Conservation (phyloP, 2,329 filamentous ascomycete species). For the Rachicladosporium sp. region DNA sequence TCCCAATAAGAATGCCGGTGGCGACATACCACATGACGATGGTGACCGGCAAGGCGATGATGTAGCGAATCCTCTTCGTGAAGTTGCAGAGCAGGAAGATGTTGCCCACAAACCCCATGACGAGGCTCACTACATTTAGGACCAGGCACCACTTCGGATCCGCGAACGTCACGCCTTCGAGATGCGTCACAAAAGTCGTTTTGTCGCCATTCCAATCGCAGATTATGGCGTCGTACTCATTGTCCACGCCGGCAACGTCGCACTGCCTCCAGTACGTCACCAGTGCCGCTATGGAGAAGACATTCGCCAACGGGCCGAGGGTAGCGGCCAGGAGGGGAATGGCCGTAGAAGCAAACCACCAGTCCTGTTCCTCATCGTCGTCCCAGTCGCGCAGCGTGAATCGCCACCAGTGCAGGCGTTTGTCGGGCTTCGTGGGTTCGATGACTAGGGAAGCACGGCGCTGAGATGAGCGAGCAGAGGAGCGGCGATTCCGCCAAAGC, state of each 20-base stretch:
- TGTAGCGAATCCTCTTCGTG: slow-evolving; percentile 65
- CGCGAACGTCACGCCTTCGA: slow-evolving; percentile 41
- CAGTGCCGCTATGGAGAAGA: slow-evolving; percentile 75
- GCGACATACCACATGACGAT: slow-evolving; percentile 66
- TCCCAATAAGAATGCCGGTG: slow-evolving; percentile 50
- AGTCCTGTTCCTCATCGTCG: slow-evolving; percentile 21
- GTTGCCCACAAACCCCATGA: slow-evolving; percentile 65
- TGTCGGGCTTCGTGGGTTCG: no score
- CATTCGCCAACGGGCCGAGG: slow-evolving; percentile 72
- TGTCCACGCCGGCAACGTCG: slow-evolving; percentile 25
- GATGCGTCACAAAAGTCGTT: slow-evolving; percentile 32
- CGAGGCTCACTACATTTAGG: slow-evolving; percentile 67
- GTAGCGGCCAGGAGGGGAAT: slow-evolving; percentile 61
- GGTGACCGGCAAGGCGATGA: slow-evolving; percentile 71
- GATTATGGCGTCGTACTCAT: slow-evolving; percentile 29
- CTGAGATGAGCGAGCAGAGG: no score
- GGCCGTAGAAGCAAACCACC: slow-evolving; percentile 25
- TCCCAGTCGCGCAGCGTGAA: slow-evolving; percentile 14
- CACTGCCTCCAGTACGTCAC: slow-evolving; percentile 64
- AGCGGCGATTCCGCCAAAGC: no score
- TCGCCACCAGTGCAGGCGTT: no score
- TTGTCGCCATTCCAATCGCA: slow-evolving; percentile 13
- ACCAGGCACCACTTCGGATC: slow-evolving; percentile 64
- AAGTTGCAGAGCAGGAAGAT: slow-evolving; percentile 77
- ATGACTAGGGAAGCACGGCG: no score